Percentiles rank a stretch among this genome's conserved stretches.
These are phyloP conservation scores for Apophysomyces ossiformis DNA, from an alignment of 371 early-diverging fungal species.

Conservation along the genomic window DNA sequence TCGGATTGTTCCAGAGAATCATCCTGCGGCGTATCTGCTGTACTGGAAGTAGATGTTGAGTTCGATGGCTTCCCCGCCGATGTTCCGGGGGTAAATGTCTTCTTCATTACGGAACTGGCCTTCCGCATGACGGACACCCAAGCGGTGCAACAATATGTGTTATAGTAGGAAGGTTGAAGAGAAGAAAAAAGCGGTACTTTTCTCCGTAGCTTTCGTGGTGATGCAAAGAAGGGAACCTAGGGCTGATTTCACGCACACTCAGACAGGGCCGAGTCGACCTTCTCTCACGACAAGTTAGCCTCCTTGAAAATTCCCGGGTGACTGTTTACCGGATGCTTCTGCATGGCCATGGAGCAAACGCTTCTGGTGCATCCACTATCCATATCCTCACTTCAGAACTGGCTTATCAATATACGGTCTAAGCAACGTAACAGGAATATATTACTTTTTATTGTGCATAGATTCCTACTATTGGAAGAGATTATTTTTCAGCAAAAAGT, in stretches of 20 bases:
- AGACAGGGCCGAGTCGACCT: too few relatives aligned
- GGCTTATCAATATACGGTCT: too few relatives aligned
- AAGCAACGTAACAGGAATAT: too few relatives aligned
- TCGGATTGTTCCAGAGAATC: slow-evolving; percentile 12
- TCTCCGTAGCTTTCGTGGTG: slow-evolving; percentile 8
- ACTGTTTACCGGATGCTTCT: too few relatives aligned
- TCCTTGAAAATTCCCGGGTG: too few relatives aligned
- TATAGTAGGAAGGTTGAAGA: slow-evolving; percentile 5
- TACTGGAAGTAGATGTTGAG: slow-evolving; percentile 17
- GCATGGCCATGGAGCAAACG: too few relatives aligned
- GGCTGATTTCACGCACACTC: too few relatives aligned
- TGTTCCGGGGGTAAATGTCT: slow-evolving; percentile 27
- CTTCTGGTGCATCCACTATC: too few relatives aligned
- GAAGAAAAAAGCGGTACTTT: slow-evolving; percentile 2
- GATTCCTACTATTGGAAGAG: too few relatives aligned
- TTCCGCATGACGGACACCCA: slow-evolving; percentile 33
- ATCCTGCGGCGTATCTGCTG: slow-evolving; percentile 4
- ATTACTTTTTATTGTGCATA: too few relatives aligned
- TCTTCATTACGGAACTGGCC: slow-evolving; percentile 39
- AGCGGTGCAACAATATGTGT: slow-evolving; percentile 6
- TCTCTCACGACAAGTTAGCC: neutral
- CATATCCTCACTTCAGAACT: too few relatives aligned
- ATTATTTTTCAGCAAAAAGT: too few relatives aligned
- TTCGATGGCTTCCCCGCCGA: slow-evolving; percentile 24
- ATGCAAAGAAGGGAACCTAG: neutral